These are phyloP conservation scores for Hanseniaspora valbyensis DNA, from an alignment of 805 yeast genomes.

Conservation along the genomic window DNA sequence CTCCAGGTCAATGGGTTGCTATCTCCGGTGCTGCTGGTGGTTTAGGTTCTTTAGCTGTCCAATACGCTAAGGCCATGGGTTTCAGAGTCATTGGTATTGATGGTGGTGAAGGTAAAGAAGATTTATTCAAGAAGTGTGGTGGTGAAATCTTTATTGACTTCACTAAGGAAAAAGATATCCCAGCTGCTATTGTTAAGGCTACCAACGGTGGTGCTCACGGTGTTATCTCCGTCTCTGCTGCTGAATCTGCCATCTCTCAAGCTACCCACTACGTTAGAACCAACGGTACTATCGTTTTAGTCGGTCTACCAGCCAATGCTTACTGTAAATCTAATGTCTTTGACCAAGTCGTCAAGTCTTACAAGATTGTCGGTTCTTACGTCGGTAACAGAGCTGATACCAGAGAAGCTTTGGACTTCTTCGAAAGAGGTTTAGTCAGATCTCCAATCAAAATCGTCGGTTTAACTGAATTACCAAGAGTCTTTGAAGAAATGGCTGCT, in stretches of 20 bases:
- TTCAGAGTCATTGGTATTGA: constrained; percentile 59
- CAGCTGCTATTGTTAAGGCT: constrained; percentile 35
- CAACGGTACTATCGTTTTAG: constrained; percentile 51
- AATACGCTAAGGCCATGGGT: constrained; percentile 70
- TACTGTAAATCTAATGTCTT: constrained; percentile 37
- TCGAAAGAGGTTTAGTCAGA: constrained; percentile 56
- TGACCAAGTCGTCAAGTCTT: constrained; percentile 39
- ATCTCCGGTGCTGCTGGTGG: constrained; percentile 79
- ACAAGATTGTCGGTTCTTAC: constrained; percentile 39
- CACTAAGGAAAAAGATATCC: constrained; percentile 41
- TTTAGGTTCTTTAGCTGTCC: constrained; percentile 63
- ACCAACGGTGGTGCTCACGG: constrained; percentile 62
- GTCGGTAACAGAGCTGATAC: constrained; percentile 44
- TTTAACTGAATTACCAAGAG: constrained; percentile 54
- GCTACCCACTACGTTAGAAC: constrained; percentile 44
- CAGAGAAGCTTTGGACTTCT: constrained; percentile 64
- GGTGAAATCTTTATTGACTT: constrained; percentile 55
- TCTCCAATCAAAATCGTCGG: constrained; percentile 70
- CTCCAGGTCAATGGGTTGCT: constrained; percentile 63
- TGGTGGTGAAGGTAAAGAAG: constrained; percentile 59
- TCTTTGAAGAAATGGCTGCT: constrained; percentile 67
- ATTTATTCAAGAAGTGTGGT: constrained; percentile 43
- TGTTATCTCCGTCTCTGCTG: constrained; percentile 52
- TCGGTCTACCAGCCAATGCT: constrained; percentile 50
- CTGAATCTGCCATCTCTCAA: constrained; percentile 41